Conservation (phyloP, 495 filamentous ascomycete genomes). For the Astrothelium subdiscretum region DNA sequence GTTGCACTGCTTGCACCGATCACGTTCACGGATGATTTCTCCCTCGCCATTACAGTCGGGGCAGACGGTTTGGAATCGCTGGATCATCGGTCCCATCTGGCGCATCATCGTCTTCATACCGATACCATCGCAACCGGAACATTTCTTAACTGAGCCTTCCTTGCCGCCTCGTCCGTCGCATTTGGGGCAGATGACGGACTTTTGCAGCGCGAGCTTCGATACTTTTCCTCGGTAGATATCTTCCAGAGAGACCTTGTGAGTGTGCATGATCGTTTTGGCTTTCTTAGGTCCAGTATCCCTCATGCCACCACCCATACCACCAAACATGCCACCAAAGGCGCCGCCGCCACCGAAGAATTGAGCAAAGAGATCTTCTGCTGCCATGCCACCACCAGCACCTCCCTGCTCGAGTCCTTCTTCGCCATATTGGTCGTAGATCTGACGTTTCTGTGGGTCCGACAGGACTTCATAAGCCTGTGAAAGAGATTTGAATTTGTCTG, state of each 20-base stretch:
- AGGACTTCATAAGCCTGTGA: slow-evolving; percentile 91
- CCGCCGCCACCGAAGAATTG: slow-evolving; percentile 93
- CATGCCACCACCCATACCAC: slow-evolving; percentile 60
- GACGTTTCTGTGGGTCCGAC: slow-evolving; percentile 80
- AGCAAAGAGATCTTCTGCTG: slow-evolving; percentile 90
- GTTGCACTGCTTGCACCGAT: slow-evolving; percentile 84
- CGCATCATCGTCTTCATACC: slow-evolving; percentile 99
- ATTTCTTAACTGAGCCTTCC: slow-evolving; percentile 89
- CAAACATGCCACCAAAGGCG: slow-evolving; percentile 27
- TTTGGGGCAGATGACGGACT: slow-evolving; percentile 89
- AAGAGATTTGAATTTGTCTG: slow-evolving; percentile 96
- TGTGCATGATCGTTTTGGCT: slow-evolving; percentile 91
- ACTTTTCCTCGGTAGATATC: slow-evolving; percentile 98
- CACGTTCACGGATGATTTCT: slow-evolving; percentile 90
- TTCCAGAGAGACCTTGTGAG: slow-evolving; percentile 94
- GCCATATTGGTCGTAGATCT: slow-evolving; percentile 92
- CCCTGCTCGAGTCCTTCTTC: slow-evolving; percentile 89
- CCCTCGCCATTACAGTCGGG: slow-evolving; percentile 95
- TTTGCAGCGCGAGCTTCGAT: slow-evolving; percentile 93
- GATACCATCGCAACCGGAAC: slow-evolving; percentile 76
- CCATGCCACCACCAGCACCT: slow-evolving; percentile 71
- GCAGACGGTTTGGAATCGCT: slow-evolving; percentile 98
- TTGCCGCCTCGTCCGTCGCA: slow-evolving; percentile 96
- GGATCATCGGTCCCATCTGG: slow-evolving; percentile 99
- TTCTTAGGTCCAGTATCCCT: slow-evolving; percentile 79